These are phyloP conservation scores for Arabidopsis hybrid DNA, from an alignment of 441 rosid species.

Conservation along the genomic window DNA sequence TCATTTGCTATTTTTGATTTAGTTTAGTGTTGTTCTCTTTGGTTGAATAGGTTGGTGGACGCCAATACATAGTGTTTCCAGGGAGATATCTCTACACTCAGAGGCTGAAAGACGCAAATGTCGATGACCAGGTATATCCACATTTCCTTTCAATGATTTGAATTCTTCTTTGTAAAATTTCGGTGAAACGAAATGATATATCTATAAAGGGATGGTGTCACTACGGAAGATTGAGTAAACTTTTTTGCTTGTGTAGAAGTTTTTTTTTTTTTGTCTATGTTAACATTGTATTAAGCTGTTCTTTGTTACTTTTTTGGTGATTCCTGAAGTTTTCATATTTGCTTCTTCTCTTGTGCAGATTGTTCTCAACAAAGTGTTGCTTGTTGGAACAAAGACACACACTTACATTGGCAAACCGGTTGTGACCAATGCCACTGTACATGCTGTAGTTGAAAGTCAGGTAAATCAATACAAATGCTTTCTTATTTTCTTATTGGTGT, in stretches of 20 bases:
- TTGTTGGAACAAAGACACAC: slow-evolving; percentile 85
- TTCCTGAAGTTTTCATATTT: slow-evolving; percentile 3
- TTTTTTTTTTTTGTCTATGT: background rate
- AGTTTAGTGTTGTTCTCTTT: slow-evolving; percentile 26
- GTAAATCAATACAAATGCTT: slow-evolving; percentile 44
- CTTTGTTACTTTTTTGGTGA: background rate
- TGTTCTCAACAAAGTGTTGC: slow-evolving; percentile 84
- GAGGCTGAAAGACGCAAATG: slow-evolving; percentile 91
- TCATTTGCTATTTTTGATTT: slow-evolving; percentile 12
- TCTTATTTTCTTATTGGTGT: background rate
- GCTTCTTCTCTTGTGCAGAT: slow-evolving; percentile 52
- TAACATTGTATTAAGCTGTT: slow-evolving; percentile 1
- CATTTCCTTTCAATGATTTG: slow-evolving; percentile 8
- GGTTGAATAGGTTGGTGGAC: slow-evolving; percentile 71
- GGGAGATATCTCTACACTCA: slow-evolving; percentile 78
- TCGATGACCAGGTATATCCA: slow-evolving; percentile 77
- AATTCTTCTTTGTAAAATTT: background rate
- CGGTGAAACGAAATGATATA: background rate
- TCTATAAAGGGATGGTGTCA: background rate
- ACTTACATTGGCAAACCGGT: slow-evolving; percentile 90
- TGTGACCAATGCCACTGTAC: slow-evolving; percentile 92
- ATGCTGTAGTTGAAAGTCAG: slow-evolving; percentile 94
- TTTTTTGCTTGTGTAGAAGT: slow-evolving; percentile 1
- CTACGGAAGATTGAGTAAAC: background rate
- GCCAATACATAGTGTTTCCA: slow-evolving; percentile 93